These are phyloP conservation scores for Austroboletus niveus DNA, from an alignment of 1,284 basidiomycete species.

Conservation along the genomic window DNA sequence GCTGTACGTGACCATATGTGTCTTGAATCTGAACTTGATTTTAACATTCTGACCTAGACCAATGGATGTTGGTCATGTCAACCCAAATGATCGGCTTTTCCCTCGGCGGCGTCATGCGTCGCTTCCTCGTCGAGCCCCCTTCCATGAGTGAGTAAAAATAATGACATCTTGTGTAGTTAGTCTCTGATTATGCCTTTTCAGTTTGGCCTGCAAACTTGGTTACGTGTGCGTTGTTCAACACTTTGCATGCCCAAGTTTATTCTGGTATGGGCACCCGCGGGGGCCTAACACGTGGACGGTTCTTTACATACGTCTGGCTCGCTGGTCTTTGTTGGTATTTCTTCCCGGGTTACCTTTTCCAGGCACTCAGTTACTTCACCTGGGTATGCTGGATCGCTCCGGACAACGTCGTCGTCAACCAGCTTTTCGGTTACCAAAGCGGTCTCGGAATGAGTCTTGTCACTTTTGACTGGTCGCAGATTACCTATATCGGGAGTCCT, in stretches of 20 bases:
- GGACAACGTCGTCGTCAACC: slow-evolving; percentile 63
- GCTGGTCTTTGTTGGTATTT: slow-evolving; percentile 69
- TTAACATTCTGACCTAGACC: slow-evolving; percentile 52
- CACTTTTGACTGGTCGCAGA: slow-evolving; percentile 77
- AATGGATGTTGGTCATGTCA: slow-evolving; percentile 80
- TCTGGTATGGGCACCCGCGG: slow-evolving; percentile 61
- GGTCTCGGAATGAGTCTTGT: slow-evolving; percentile 77
- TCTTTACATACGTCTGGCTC: slow-evolving; percentile 68
- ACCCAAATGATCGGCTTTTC: slow-evolving; percentile 88
- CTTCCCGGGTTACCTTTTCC: slow-evolving; percentile 72
- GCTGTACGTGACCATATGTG: slow-evolving; percentile 38
- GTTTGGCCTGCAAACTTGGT: slow-evolving; percentile 89
- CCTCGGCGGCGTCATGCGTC: slow-evolving; percentile 76
- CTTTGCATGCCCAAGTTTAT: slow-evolving; percentile 63
- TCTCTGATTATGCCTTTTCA: slow-evolving; percentile 21
- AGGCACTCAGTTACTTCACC: slow-evolving; percentile 59
- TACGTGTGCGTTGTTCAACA: slow-evolving; percentile 81
- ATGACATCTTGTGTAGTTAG: not conserved
- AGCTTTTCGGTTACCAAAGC: slow-evolving; percentile 77
- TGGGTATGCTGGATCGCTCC: slow-evolving; percentile 82
- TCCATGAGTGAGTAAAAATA: slow-evolving; percentile 63
- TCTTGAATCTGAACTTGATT: slow-evolving; percentile 13
- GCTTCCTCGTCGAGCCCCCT: slow-evolving; percentile 84
- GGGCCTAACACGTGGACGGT: slow-evolving; percentile 71
- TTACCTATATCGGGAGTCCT: slow-evolving; percentile 52